Evolutionary conservation across 495 filamentous ascomycete genomes (phyloP).

Genomic region (Apodospora peruviana): DNA sequence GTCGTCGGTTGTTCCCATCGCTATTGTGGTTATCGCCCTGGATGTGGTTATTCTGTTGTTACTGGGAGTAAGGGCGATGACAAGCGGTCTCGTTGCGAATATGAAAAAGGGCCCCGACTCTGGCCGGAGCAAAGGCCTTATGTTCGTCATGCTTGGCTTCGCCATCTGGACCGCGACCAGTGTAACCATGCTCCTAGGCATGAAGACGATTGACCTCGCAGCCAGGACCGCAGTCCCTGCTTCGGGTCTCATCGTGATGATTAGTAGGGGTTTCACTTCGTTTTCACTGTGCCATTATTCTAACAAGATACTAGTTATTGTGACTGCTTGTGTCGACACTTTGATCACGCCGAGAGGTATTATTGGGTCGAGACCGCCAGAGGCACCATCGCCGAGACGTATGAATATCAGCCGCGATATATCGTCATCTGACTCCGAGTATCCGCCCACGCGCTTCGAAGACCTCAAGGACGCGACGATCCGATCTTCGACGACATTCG

Average conservation of each 20-base stretch:
- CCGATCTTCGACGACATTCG: constrained; percentile 31
- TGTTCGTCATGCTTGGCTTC: constrained; percentile 37
- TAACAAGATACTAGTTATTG: constrained; percentile 18
- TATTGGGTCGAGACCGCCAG: constrained; percentile 17
- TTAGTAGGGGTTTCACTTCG: constrained; percentile 29
- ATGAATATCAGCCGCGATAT: constrained; percentile 32
- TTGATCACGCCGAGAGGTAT: constrained; percentile 12
- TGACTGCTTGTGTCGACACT: constrained; percentile 20
- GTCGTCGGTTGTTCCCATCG: constrained; percentile 37
- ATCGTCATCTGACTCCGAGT: constrained; percentile 38
- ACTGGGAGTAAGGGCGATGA: constrained; percentile 32
- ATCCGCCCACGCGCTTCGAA: constrained; percentile 39
- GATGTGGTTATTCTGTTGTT: constrained; percentile 41
- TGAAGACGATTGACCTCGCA: constrained; percentile 32
- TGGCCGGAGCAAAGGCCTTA: constrained; percentile 28
- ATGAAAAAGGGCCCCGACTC: constrained; percentile 11
- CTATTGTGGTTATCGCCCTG: constrained; percentile 35
- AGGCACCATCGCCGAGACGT: constrained; percentile 24
- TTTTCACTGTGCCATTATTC: not conserved
- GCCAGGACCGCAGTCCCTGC: constrained; percentile 45
- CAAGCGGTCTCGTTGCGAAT: constrained; percentile 19
- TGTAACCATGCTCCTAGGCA: constrained; percentile 42
- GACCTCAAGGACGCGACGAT: constrained; percentile 38
- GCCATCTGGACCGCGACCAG: constrained; percentile 47
- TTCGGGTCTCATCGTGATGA: constrained; percentile 41